Evolutionary conservation across 371 early-diverging fungal species (phyloP), one percentile per base, ranked within the genome.

Genomic region (Dichotomocladium elegans): DNA sequence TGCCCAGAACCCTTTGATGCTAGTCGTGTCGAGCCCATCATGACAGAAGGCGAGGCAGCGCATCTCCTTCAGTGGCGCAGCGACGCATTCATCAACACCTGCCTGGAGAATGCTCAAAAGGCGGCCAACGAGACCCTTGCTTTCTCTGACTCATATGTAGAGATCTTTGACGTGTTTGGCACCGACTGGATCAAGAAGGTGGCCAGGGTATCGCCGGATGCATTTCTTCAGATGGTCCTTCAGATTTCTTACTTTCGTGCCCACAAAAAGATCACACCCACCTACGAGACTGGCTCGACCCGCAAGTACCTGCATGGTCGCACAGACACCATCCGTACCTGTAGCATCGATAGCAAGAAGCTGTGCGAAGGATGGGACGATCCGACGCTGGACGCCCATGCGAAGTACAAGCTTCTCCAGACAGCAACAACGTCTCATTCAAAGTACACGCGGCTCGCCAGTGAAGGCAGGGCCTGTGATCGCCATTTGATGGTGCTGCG

Each of bases 211-310:
- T 76, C 88, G 11, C 93, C 95, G 1, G 95, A 95, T 62, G 93
- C 94, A 0, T 95, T 80, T 66, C 74, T 85, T 29, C 95, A 96
- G 70, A 87, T 96, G 83, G 86, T 83, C 0, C 54, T 95, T 24
- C 95, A 95, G 67, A 64, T 94, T 1, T 82, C 90, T 4, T 93
- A 87, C 72, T 88, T 81, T 66, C 85, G 87, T 44, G 53, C 88
- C 9, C 88, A 92, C 57, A 66, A 77, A 8, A 55, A 66, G 19
- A 64, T 77, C 21, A 80, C 81, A 2, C 65, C 91, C 0, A 90
- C 90, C 4, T 94, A 94, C 58, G 95, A 94, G 62, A 87, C 94
- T 1, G 92, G 84, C 0, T 77, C 83, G 19, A 93, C 92, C 1
- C 83, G 95, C 28, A 66, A 81, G 55, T 94, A 81, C 64, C 55